A percentile compares a stretch with the other conserved stretches of the same genome.
Evolutionary conservation across 495 filamentous ascomycete genomes (phyloP).

Genomic region (Aspergillus sparsus): DNA sequence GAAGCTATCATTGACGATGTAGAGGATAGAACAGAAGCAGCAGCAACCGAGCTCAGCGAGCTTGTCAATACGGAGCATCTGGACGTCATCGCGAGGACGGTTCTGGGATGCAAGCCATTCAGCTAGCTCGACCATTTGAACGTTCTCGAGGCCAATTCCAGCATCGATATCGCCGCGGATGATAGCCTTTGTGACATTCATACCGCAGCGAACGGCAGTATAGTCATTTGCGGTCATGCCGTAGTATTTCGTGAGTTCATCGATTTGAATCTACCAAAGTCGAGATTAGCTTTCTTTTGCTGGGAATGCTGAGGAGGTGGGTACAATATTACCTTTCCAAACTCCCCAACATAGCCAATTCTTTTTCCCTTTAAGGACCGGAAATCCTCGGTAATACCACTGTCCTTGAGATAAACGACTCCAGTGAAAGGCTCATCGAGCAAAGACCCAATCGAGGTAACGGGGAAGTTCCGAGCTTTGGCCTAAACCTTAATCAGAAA

Average conservation of each 20-base stretch:
- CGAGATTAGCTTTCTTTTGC: background rate
- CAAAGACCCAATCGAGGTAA: slow-evolving; percentile 65
- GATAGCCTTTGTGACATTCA: slow-evolving; percentile 65
- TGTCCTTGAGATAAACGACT: slow-evolving; percentile 67
- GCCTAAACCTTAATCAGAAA: slow-evolving; percentile 38
- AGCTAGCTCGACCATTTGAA: slow-evolving; percentile 73
- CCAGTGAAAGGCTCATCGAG: slow-evolving; percentile 74
- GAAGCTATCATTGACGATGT: slow-evolving; percentile 69
- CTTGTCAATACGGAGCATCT: slow-evolving; percentile 74
- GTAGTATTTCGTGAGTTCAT: slow-evolving; percentile 71
- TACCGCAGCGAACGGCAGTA: slow-evolving; percentile 66
- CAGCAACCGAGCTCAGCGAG: slow-evolving; percentile 71
- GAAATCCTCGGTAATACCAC: slow-evolving; percentile 66
- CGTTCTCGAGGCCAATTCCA: slow-evolving; percentile 71
- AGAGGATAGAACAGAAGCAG: slow-evolving; percentile 74
- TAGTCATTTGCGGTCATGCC: slow-evolving; percentile 69
- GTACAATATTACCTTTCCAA: slow-evolving; percentile 53
- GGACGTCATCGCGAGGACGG: slow-evolving; percentile 61
- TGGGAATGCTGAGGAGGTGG: background rate
- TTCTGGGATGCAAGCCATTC: slow-evolving; percentile 64
- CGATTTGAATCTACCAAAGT: slow-evolving; percentile 60
- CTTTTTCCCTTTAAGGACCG: slow-evolving; percentile 64
- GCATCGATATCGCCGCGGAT: slow-evolving; percentile 67
- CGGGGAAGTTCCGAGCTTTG: slow-evolving; percentile 69
- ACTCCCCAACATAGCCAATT: slow-evolving; percentile 73